These are phyloP conservation scores for Colletotrichum musae DNA, from an alignment of 2,329 filamentous ascomycete species.

Conservation along the genomic window DNA sequence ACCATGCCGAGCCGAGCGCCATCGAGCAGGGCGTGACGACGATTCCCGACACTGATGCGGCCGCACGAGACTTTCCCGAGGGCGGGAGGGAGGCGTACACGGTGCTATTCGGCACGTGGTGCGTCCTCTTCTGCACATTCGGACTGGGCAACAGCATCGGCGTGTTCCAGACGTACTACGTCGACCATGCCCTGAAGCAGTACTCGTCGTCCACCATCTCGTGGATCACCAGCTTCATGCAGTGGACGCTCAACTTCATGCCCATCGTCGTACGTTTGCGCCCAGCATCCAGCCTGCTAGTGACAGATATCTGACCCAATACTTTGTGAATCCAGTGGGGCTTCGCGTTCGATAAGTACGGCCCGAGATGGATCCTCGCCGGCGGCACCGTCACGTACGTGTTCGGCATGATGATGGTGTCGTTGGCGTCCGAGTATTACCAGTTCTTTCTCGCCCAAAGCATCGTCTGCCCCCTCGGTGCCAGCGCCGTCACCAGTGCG, in stretches of 20 bases:
- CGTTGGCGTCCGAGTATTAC: conserved; percentile 61
- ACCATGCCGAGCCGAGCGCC: conserved; percentile 15
- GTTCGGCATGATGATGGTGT: conserved; percentile 76
- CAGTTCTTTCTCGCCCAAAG: conserved; percentile 61
- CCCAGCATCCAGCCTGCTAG: too few relatives aligned
- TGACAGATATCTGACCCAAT: conserved; percentile 54
- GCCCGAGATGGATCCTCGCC: conserved; percentile 71
- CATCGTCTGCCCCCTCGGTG: conserved; percentile 58
- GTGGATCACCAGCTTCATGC: conserved; percentile 69
- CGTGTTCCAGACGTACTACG: conserved; percentile 73
- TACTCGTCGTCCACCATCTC: conserved; percentile 67
- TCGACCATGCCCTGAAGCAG: conserved; percentile 60
- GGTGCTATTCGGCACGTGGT: conserved; percentile 64
- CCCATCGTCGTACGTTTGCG: conserved; percentile 54
- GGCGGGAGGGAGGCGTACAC: conserved; percentile 71
- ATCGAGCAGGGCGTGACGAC: conserved; percentile 35
- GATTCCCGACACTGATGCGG: conserved; percentile 44
- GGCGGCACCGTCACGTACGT: conserved; percentile 69
- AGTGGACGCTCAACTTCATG: conserved; percentile 64
- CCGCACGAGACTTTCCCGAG: conserved; percentile 65
- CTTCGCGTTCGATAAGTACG: conserved; percentile 74
- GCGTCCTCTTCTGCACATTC: conserved; percentile 60
- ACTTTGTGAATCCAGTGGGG: conserved; percentile 52
- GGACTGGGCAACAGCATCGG: conserved; percentile 63
- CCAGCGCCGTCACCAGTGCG: conserved; percentile 59